phyloP scores from a whole-genome alignment of 495 filamentous ascomycete genomes.

The Hypoxylon lenormandii region DNA sequence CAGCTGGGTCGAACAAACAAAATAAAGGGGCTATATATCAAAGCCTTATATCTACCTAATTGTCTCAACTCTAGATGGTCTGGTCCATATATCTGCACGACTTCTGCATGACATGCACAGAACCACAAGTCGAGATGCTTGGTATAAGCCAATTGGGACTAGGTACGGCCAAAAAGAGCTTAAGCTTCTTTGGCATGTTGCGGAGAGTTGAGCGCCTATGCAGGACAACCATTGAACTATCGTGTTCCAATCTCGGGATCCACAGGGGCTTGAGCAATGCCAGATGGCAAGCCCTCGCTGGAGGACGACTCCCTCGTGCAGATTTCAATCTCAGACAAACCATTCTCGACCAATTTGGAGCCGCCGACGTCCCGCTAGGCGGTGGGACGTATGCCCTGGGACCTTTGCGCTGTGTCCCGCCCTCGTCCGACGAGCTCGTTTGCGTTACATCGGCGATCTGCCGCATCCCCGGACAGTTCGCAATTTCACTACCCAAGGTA shows the following conservation, averaged over 20 bases:
- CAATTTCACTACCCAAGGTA: constrained; percentile 31
- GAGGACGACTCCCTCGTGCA: constrained; percentile 52
- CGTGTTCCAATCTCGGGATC: constrained; percentile 49
- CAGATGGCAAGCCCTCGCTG: constrained; percentile 64
- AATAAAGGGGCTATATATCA: constrained; percentile 42
- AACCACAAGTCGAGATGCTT: constrained; percentile 40
- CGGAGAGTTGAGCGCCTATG: constrained; percentile 40
- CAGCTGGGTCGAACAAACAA: constrained; percentile 29
- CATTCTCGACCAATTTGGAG: constrained; percentile 46
- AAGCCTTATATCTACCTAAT: constrained; percentile 48
- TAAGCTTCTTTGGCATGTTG: constrained; percentile 43
- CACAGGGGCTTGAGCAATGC: constrained; percentile 55
- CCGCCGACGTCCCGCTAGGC: constrained; percentile 46
- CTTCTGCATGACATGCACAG: constrained; percentile 49
- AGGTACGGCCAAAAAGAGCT: constrained; percentile 36
- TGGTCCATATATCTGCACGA: constrained; percentile 42
- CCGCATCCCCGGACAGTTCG: constrained; percentile 42
- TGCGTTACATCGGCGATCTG: constrained; percentile 45
- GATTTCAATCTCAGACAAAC: constrained; percentile 47
- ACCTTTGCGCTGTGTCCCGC: constrained; percentile 39
- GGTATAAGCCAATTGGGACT: constrained; percentile 43
- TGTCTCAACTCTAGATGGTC: constrained; percentile 35
- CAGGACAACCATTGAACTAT: constrained; percentile 49
- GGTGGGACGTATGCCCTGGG: constrained; percentile 43
- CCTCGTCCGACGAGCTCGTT: constrained; percentile 38